These are phyloP conservation scores for Phytophthora agathidicida DNA, from an alignment of 352 stramenopile genomes.

Conservation along the genomic window DNA sequence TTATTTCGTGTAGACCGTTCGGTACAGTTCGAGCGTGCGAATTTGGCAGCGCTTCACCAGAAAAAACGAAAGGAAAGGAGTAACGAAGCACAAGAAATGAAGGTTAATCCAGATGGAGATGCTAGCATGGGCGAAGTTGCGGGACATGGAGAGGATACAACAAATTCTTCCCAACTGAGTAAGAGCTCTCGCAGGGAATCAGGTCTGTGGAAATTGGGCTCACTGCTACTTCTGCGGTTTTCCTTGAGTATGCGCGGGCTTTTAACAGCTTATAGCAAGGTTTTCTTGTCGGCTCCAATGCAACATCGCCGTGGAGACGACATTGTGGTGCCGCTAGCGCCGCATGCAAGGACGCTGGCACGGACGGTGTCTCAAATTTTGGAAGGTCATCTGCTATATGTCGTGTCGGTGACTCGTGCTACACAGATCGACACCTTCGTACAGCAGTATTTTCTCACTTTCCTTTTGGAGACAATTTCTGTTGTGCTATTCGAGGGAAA, in stretches of 20 bases:
- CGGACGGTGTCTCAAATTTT: conserved; percentile 53
- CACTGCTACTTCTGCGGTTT: conserved; percentile 80
- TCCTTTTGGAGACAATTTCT: conserved; percentile 81
- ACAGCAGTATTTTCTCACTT: conserved; percentile 80
- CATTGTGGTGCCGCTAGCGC: conserved; percentile 51
- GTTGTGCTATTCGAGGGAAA: conserved; percentile 77
- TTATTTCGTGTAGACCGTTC: conserved; percentile 76
- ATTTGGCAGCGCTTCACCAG: conserved; percentile 57
- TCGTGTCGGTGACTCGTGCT: conserved; percentile 42
- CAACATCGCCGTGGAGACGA: conserved; percentile 79
- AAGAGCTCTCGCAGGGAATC: conserved; percentile 13
- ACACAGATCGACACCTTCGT: conserved; percentile 64
- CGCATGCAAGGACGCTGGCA: conserved; percentile 61
- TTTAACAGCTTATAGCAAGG: conserved; percentile 67
- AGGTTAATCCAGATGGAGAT: conserved; percentile 12
- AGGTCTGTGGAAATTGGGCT: conserved; percentile 84
- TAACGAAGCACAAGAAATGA: conserved; percentile 1
- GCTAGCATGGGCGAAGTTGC: conserved; percentile 17
- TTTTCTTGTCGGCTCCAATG: conserved; percentile 62
- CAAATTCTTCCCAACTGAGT: not conserved
- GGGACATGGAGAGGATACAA: conserved; percentile 4
- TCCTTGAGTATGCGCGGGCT: conserved; percentile 72
- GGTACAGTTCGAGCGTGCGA: conserved; percentile 78
- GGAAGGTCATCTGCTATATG: conserved; percentile 57
- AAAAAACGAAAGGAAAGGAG: conserved; percentile 34